These are phyloP conservation scores for Wickerhamiella vanderwaltii DNA, from an alignment of 805 yeast species.

Conservation along the genomic window DNA sequence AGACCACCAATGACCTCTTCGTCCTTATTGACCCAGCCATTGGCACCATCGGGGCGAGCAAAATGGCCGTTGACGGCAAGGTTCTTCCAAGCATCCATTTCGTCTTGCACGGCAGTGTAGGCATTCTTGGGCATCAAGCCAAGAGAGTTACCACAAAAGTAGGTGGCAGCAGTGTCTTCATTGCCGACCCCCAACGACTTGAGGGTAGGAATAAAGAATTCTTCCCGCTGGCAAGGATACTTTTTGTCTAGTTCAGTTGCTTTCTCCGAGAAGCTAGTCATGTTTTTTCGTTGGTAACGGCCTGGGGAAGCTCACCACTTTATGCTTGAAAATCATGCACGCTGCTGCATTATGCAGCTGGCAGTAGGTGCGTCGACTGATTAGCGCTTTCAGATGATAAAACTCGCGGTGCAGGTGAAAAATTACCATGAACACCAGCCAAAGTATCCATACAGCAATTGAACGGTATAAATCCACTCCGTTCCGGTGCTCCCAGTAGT, in stretches of 20 bases:
- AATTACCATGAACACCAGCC: not conserved
- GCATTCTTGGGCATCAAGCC: slow-evolving; percentile 76
- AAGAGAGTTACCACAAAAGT: slow-evolving; percentile 87
- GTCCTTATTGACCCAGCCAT: slow-evolving; percentile 81
- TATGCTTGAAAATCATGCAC: slow-evolving; percentile 4
- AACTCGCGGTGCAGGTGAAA: not conserved
- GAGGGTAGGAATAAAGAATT: slow-evolving; percentile 58
- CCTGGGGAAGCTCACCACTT: not conserved
- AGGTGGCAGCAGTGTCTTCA: slow-evolving; percentile 31
- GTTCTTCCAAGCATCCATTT: slow-evolving; percentile 69
- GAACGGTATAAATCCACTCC: not conserved
- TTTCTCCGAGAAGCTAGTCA: slow-evolving; percentile 4
- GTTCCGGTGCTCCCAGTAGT: not conserved
- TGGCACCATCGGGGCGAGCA: slow-evolving; percentile 28
- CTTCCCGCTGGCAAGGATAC: slow-evolving; percentile 32
- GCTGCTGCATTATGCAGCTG: not conserved
- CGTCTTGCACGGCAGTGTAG: slow-evolving; percentile 43
- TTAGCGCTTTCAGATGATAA: no score
- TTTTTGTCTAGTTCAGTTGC: slow-evolving; percentile 30
- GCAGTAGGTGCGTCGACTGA: no score
- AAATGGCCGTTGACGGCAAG: slow-evolving; percentile 84
- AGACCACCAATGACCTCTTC: slow-evolving; percentile 57
- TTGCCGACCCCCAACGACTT: slow-evolving; percentile 40
- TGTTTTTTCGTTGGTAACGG: not conserved
- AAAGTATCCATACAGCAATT: not conserved